Base-by-base conservation (phyloP, 352 stramenopile species). In the Globisporangium paddicum region DNA sequence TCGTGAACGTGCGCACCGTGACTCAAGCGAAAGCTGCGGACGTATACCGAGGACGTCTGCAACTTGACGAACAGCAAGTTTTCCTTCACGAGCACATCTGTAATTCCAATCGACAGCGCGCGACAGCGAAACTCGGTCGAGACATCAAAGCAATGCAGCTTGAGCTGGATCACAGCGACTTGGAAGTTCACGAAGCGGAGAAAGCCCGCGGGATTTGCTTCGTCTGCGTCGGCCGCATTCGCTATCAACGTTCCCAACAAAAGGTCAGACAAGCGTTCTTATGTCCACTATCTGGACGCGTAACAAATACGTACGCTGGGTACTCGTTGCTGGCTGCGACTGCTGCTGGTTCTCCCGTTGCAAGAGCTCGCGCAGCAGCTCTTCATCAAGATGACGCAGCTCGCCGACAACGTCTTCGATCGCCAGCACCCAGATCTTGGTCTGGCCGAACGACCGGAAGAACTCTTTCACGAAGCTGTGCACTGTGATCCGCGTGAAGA, bases 391-490 rank as follows among this genome's bases (percentile, higher is more conserved):
- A 3, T 60, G 55, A 0, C 66, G 57, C 5, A 87, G 37, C 13
- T 78, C 65, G 3, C 71, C 65, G 23, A 69, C 38, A 9, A 88
- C 52, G 25, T 82, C 60, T 32, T 82, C 79, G 28, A 91, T 70
- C 18, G 59, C 63, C 19, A 91, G 65, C n/a, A 80, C 62, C 37
- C 78, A 73, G 32, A 91, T 82, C 49, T 87, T 89, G n/a, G 78
- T 77, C 52, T 86, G 79, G 8, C 78, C 77, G 56, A 89, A 91
- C 23, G 79, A 91, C 46, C 76, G 75, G 42, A 91, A 87, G 50
- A 89, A 91, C 23, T 74, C 77, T 38, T 71, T 71, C 14, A 91
- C 68, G 28, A 76, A 71, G 38, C 62, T 86, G 58, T 72, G 62
- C 8, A 87, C 56, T 25, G 70, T 67, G 25, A 91, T 67, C 38